Conservation (phyloP, 495 filamentous ascomycete genomes). For the Aspergillus ellipticus region DNA sequence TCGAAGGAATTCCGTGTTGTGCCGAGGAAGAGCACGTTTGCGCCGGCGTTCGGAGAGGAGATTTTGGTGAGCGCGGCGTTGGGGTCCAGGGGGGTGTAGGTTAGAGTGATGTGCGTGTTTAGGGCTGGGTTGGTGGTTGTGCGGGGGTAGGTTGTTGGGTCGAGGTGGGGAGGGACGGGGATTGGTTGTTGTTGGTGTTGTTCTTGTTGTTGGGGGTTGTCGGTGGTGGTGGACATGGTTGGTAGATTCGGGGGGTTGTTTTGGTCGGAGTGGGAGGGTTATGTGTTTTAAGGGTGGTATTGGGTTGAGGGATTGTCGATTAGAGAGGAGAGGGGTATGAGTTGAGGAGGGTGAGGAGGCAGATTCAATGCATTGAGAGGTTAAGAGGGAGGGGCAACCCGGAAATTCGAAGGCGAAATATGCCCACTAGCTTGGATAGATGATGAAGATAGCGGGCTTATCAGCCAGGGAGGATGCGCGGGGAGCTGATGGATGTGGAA, state of each 20-base stretch:
- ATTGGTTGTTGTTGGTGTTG: slow-evolving; percentile 6
- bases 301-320: no score
- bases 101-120: slow-evolving; percentile 48
- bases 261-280: no score
- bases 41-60: slow-evolving; percentile 76
- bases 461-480: neutral
- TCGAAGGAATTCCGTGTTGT: slow-evolving; percentile 86
- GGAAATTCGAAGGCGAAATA: neutral
- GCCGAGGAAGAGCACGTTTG: slow-evolving; percentile 82
- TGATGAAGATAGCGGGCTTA: neutral
- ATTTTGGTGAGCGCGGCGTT: slow-evolving; percentile 60
- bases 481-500: neutral
- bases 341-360: no score
- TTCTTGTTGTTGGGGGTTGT: neutral
- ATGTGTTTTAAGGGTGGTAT: no score
- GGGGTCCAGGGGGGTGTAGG: slow-evolving; percentile 58
- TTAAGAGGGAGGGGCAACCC: no score
- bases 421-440: neutral
- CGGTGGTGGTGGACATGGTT: neutral
- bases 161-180: slow-evolving; percentile 29
- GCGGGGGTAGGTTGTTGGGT: slow-evolving; percentile 43
- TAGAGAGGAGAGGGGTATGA: no score
- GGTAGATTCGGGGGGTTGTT: neutral
- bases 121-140: slow-evolving; percentile 21
- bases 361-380: no score